Conservation (phyloP, 225 moss, liverwort and hornwort species). For the Bryoerythrophyllum caledonicum region DNA sequence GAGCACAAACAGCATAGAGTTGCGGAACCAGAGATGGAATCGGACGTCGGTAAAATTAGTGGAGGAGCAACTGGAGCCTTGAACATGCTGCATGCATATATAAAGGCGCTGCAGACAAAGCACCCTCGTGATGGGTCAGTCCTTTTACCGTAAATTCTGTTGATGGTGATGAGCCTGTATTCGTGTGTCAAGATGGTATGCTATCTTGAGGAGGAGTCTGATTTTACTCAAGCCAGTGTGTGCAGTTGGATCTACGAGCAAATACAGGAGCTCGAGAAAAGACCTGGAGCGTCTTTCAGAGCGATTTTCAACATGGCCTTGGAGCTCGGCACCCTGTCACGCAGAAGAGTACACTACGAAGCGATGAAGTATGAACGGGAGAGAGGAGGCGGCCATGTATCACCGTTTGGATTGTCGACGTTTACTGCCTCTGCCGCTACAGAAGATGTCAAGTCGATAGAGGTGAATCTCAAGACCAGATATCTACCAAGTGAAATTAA, state of each 20-base stretch:
- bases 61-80: constrained; percentile 81
- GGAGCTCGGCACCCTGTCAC: constrained; percentile 78
- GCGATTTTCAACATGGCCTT: constrained; percentile 75
- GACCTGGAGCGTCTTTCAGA: constrained; percentile 86
- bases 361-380: constrained; percentile 63
- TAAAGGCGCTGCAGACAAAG: constrained; percentile 62
- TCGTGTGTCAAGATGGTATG: neutral
- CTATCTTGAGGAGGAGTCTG: constrained; percentile 15
- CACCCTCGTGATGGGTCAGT: constrained; percentile 68
- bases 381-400: constrained; percentile 65
- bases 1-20: constrained; percentile 31
- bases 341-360: constrained; percentile 81
- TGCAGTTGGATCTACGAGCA: constrained; percentile 62
- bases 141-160: constrained; percentile 21
- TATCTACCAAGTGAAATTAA: neutral
- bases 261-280: constrained; percentile 58
- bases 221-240: constrained; percentile 13
- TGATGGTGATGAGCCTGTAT: constrained; percentile 2
- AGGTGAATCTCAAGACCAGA: constrained; percentile 47
- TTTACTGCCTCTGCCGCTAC: constrained; percentile 60
- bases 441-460: constrained; percentile 82
- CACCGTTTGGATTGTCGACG: constrained; percentile 65
- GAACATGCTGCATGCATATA: constrained; percentile 56
- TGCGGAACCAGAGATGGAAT: constrained; percentile 20
- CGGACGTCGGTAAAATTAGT: constrained; percentile 29